Conservation (phyloP, 2,329 filamentous ascomycete species). For the Hawksworthiomyces lignivorus region DNA sequence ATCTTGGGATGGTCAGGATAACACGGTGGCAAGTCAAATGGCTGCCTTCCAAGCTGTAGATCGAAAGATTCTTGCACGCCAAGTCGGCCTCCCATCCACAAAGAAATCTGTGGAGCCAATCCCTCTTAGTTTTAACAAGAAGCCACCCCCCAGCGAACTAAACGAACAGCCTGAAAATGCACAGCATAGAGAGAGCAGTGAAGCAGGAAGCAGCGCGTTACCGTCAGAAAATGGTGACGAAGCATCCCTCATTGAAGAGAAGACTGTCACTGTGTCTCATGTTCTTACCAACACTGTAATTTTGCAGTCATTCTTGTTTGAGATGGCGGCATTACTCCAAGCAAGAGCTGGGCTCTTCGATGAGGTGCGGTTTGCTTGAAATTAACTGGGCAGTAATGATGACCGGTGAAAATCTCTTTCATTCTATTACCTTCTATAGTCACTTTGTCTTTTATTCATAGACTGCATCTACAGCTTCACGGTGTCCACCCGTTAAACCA, state of each 20-base stretch:
- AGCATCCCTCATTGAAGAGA: slow-evolving; percentile 19
- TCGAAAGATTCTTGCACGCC: slow-evolving; percentile 51
- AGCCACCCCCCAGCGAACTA: slow-evolving; percentile 13
- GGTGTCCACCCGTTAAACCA: no score
- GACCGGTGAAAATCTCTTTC: no score
- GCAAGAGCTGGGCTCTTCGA: slow-evolving; percentile 68
- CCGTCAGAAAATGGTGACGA: slow-evolving; percentile 15
- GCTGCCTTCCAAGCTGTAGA: slow-evolving; percentile 58
- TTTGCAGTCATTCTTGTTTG: slow-evolving; percentile 71
- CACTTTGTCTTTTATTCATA: no score
- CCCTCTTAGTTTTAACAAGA: slow-evolving; percentile 37
- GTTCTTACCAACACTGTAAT: slow-evolving; percentile 73
- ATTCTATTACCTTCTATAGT: no score
- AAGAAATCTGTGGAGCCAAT: slow-evolving; percentile 34
- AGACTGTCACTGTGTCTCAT: slow-evolving; percentile 63
- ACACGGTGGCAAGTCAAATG: slow-evolving; percentile 40
- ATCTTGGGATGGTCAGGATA: slow-evolving; percentile 21
- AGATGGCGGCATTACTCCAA: slow-evolving; percentile 67
- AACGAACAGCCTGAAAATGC: background rate
- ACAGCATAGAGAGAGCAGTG: slow-evolving; percentile 10
- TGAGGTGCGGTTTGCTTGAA: slow-evolving; percentile 58
- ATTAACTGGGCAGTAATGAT: no score
- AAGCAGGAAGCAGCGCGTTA: slow-evolving; percentile 6
- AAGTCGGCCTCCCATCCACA: slow-evolving; percentile 41
- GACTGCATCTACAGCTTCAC: no score